A percentile compares a stretch with the other conserved stretches of the same genome.
These are phyloP conservation scores for Cornus suecica DNA, from an alignment of 148 eudicot species.

Conservation along the genomic window DNA sequence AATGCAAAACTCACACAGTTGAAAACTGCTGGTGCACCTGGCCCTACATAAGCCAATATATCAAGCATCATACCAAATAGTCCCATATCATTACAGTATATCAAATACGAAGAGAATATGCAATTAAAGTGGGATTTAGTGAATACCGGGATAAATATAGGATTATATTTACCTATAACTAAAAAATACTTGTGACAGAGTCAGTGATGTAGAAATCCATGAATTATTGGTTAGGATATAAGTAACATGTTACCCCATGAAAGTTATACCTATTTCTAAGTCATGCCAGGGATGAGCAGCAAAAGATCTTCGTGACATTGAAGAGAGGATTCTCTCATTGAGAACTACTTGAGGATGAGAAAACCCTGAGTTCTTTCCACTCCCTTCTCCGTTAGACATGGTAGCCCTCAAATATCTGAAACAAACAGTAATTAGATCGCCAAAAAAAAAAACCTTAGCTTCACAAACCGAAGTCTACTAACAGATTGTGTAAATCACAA, in stretches of 20 bases:
- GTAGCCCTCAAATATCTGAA: conserved; percentile 15
- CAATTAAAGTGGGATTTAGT: neutral
- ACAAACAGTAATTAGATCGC: neutral
- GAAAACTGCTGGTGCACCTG: conserved; percentile 80
- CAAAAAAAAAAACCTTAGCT: neutral
- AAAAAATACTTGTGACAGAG: too few species aligned
- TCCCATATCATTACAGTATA: neutral
- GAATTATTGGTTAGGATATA: too few species aligned
- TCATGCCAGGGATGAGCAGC: conserved; percentile 99
- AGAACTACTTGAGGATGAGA: conserved; percentile 41
- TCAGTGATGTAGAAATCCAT: too few species aligned
- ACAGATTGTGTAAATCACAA: neutral
- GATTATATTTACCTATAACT: too few species aligned
- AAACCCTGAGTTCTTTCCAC: conserved; percentile 23
- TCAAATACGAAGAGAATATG: neutral
- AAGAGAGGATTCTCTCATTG: conserved; percentile 86
- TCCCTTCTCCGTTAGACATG: conserved; percentile 54
- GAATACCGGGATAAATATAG: too few species aligned
- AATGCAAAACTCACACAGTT: conserved; percentile 66
- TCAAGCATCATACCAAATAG: neutral
- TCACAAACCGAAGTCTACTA: neutral
- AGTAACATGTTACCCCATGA: too few species aligned
- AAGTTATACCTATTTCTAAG: conserved; percentile 42
- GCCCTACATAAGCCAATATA: conserved; percentile 53
- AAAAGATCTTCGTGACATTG: conserved; percentile 73